Evolutionary conservation across 2,329 filamentous ascomycete genomes (phyloP), one percentile per base, ranked within the genome.

Genomic region (Botrytis byssoidea): DNA sequence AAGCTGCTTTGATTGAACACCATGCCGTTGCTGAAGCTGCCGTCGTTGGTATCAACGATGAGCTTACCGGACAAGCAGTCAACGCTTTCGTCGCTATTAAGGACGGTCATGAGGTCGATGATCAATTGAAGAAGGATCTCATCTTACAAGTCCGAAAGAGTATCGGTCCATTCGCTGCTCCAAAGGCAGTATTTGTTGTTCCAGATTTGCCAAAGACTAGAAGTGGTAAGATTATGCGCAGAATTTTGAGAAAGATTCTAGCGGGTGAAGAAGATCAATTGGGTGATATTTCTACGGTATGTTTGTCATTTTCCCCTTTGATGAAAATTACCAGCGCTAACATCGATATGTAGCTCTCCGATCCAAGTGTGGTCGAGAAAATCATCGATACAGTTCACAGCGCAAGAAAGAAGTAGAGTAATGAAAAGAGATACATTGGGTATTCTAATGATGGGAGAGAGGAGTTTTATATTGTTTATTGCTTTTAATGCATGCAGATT

Each of bases 151-250:
- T 98, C 77, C 92, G 96, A 81, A 97, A 97, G 88, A 97, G 93
- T 78, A 99, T 99, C 81, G 96, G 96, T 20, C 96, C 96, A 6
- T 99, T 99, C 82, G 96, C 96, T 6, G 95, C 96, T 46, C 96
- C 96, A 77, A 99, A 98, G 87, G 92, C 92, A 32, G 91, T 99
- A 76, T 96, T 91, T 82, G 89, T 97, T 72, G 93, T 99, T 63
- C 92, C 94, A 4, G 96, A 99, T 82, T 88, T 99, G 77, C 96
- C 96, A 80, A 98, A 99, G 90, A 99, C 96, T 55, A 89, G 96
- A 79, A 97, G 93, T 79, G 96, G 96, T 78, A 99, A 99, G 92
- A 99, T 99, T 81, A 99, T 99, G 96, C 90, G 96, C 76, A 91
- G 96, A 77, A 97, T 99, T 81, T 85, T 99, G 86, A 89, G 96